phyloP scores from a whole-genome alignment of 2,329 filamentous ascomycete species.

The Xylariaceae sp. region DNA sequence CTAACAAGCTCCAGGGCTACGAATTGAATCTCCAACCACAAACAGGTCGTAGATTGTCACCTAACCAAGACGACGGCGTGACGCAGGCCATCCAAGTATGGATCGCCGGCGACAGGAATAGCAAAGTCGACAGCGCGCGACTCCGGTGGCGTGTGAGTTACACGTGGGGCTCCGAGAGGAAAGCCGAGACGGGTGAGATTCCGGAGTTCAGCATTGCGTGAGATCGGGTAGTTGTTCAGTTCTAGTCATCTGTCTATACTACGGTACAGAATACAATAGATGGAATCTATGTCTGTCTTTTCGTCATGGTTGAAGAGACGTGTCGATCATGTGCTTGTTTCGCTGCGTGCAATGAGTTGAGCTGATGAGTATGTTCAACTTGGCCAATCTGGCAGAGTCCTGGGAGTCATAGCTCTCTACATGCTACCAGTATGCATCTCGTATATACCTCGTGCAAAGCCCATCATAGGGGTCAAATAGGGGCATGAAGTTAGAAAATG shows the following conservation, averaged over 20 bases:
- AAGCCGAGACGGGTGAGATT: constrained; percentile 81
- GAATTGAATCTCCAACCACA: constrained; percentile 80
- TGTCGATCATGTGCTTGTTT: too few relatives aligned
- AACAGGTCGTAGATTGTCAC: constrained; percentile 68
- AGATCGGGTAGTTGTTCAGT: neutral
- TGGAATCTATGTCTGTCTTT: neutral
- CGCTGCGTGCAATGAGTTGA: too few relatives aligned
- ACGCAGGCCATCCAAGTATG: constrained; percentile 73
- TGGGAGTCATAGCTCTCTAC: too few relatives aligned
- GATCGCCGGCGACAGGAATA: constrained; percentile 61
- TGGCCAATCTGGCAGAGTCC: too few relatives aligned
- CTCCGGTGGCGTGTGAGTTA: constrained; percentile 87
- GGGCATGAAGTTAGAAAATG: too few relatives aligned
- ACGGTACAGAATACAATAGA: neutral
- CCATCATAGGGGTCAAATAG: too few relatives aligned
- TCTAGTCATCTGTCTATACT: neutral
- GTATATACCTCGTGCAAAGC: too few relatives aligned
- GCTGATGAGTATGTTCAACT: too few relatives aligned
- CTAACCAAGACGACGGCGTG: constrained; percentile 69
- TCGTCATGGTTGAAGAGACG: neutral
- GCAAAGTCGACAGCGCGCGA: constrained; percentile 75
- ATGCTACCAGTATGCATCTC: too few relatives aligned
- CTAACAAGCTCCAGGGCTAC: constrained; percentile 55
- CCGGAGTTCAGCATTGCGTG: constrained; percentile 69
- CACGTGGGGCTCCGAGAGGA: constrained; percentile 58